Percentiles rank a stretch among this genome's conserved stretches.
phyloP scores from a whole-genome alignment of 306 rosid genomes.

The Medicago ruthenica region DNA sequence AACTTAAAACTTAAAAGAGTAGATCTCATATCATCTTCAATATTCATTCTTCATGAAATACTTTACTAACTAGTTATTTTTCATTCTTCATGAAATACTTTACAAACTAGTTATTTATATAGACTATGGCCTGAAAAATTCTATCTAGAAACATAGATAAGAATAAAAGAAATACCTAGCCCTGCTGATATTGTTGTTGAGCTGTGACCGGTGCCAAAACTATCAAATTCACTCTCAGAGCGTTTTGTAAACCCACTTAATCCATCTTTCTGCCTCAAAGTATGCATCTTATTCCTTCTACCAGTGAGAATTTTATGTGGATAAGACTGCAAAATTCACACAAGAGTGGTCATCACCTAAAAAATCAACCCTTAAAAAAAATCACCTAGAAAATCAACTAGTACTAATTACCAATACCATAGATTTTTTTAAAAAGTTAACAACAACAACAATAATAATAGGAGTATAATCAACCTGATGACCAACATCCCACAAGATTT shows the following conservation, averaged over 20 bases:
- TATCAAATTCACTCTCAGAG: constrained; percentile 85
- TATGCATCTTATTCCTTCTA: constrained; percentile 82
- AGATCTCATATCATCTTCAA: too few species aligned
- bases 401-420: neutral
- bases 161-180: constrained; percentile 62
- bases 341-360: neutral
- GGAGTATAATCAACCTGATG: constrained; percentile 66
- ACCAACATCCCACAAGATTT: constrained; percentile 96
- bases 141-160: neutral
- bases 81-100: too few species aligned
- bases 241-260: constrained; percentile 85
- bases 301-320: constrained; percentile 97
- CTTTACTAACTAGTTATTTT: too few species aligned
- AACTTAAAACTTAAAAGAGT: too few species aligned
- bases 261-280: constrained; percentile 88
- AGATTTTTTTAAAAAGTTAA: too few species aligned
- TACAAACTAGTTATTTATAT: neutral
- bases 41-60: too few species aligned
- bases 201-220: constrained; percentile 96
- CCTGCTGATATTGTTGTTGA: constrained; percentile 97
- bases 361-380: neutral
- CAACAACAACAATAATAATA: too few species aligned
- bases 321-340: constrained; percentile 64
- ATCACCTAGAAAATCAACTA: constrained; percentile 24
- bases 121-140: too few species aligned